Evolutionary conservation across 2,329 filamentous ascomycete genomes (phyloP).

Genomic region (Diaporthe amygdali): DNA sequence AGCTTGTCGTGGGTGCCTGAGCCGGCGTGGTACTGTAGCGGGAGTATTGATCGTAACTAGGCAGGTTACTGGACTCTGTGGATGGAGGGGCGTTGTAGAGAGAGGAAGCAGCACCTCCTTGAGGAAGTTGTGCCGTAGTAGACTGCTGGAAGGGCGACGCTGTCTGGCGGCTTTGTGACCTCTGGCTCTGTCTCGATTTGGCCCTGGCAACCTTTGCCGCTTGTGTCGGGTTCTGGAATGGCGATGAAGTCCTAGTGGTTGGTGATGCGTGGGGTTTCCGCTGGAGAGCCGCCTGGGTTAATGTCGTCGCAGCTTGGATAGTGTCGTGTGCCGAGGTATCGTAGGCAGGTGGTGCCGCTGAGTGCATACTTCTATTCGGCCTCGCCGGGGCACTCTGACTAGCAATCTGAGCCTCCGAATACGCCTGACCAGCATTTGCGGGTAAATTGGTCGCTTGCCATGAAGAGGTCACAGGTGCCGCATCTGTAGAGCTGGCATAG

Average conservation of each 20-base stretch:
- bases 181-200: conserved; percentile 42
- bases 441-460: conserved; percentile 27
- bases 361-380: not conserved
- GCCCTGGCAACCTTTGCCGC: conserved; percentile 31
- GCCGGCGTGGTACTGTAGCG: conserved; percentile 27
- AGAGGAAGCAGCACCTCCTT: conserved; percentile 22
- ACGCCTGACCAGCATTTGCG: not conserved
- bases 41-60: conserved; percentile 30
- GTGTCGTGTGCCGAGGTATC: conserved; percentile 18
- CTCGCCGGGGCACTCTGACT: not conserved
- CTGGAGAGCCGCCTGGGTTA: conserved; percentile 31
- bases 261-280: conserved; percentile 36
- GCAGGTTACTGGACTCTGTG: conserved; percentile 23
- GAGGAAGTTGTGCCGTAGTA: conserved; percentile 10
- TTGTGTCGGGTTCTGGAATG: conserved; percentile 28
- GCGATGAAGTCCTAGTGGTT: conserved; percentile 35
- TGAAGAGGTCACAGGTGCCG: not conserved
- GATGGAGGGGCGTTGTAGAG: conserved; percentile 25
- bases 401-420: not conserved
- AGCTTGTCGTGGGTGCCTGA: conserved; percentile 30
- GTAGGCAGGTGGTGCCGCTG: not conserved
- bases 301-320: conserved; percentile 21
- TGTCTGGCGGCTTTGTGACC: conserved; percentile 37
- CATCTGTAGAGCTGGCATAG: not conserved
- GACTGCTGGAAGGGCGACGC: conserved; percentile 26